Base-by-base conservation (phyloP, 208 protist genomes). In the Phytomonas sp. region DNA sequence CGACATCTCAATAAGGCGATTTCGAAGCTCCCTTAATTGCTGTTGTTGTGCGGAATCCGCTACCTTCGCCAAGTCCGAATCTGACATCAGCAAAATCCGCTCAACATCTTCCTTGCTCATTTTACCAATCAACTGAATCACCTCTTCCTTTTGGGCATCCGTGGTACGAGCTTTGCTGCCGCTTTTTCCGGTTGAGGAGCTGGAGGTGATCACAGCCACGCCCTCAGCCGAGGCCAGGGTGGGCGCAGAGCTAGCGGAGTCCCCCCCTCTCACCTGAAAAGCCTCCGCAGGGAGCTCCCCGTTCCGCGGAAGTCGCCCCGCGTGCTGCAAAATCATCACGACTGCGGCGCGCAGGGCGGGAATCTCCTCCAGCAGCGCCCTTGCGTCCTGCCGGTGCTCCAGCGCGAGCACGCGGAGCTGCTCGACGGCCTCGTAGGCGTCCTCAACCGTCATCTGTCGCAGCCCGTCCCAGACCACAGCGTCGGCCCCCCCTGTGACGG, bases 401-500 rank as follows among this genome's bases (percentile, higher is more conserved):
- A 95, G 67, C 60, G 83, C 88, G 62, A 95, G 69, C 7, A 92
- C 85, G 34, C 91, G 91, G 34, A 95, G 79, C 76, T 95, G 91
- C 79, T 95, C 88, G 36, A 94, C 88, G 29, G 91, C 91, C 77
- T 91, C 86, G 79, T 95, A 95, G 29, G 86, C 86, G 23, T 92
- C 87, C 40, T 86, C 75, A 11, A 78, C 73, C 10, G 83, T 32
- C 66, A 88, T 85, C 29, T 78, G 67, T 12, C 82, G 74, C 49
- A 93, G 74, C 12, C 75, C 71, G 60, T 84, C 75, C n/a, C 90
- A 60, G 10, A 94, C 78, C 42, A 78, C 80, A 1, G 75, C 81
- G 26, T 84, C 80, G 8, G 84, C 80, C n/a, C 83, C 71, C 37
- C 87, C 84, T 6, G 91, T 77, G 26, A 91, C 59, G 19, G 86